A percentile compares a stretch with the other conserved stretches of the same genome.
Evolutionary conservation across 208 protist genomes (phyloP).

Genomic region (Leptomonas seymouri): DNA sequence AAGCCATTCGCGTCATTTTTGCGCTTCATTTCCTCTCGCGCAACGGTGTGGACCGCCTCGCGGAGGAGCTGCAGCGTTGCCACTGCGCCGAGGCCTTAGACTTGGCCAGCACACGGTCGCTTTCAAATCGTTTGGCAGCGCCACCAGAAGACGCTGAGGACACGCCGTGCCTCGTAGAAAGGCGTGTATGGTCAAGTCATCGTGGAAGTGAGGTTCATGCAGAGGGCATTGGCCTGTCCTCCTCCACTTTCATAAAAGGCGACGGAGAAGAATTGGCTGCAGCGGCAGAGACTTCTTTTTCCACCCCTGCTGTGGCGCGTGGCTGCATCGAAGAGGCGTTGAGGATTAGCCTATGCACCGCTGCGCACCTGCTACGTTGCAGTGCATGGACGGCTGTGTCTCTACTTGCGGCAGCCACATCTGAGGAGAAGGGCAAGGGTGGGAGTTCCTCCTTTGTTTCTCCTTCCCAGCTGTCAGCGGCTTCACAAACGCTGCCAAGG

Average conservation of each 20-base stretch:
- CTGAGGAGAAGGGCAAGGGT: neutral
- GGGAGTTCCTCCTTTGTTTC: neutral
- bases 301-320: constrained; percentile 21
- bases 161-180: neutral
- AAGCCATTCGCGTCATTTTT: constrained; percentile 31
- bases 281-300: neutral
- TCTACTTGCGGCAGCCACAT: neutral
- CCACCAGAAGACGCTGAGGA: neutral
- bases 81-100: neutral
- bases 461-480: too few relatives aligned
- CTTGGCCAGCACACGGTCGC: neutral
- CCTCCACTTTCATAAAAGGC: too few relatives aligned
- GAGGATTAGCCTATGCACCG: constrained; percentile 32
- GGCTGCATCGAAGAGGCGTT: constrained; percentile 18
- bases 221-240: too few relatives aligned
- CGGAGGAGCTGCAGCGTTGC: constrained; percentile 18
- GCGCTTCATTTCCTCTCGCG: constrained; percentile 22
- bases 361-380: constrained; percentile 45
- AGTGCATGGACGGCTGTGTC: constrained; percentile 28
- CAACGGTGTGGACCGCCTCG: neutral
- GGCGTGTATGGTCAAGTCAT: neutral
- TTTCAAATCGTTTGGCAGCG: neutral
- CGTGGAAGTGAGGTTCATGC: neutral
- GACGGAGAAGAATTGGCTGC: too few relatives aligned
- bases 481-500: neutral